Evolutionary conservation across 352 stramenopile species (phyloP), one percentile per base, ranked within the genome.

Genomic region (Pythium pectinolyticum): DNA sequence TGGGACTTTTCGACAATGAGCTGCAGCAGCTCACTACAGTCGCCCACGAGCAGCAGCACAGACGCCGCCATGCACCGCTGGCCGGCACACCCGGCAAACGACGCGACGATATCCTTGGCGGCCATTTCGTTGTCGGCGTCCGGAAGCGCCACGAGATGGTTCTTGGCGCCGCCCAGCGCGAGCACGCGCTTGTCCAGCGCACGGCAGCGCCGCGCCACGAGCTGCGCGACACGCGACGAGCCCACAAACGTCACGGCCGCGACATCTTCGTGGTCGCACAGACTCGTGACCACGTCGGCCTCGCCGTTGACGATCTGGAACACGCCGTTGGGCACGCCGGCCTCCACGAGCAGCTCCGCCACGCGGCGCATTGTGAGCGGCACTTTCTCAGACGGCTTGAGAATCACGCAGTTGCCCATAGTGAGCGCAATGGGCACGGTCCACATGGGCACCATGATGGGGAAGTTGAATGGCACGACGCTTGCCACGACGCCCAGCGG

Each of bases 371-470:
- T 98, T 0, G 96, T 98, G 27, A 98, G 46, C 7, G 97, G 97
- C 39, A 94, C 83, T 74, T 99, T 99, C 71, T 99, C 97, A 11
- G 86, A 98, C 2, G 97, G 97, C 75, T 99, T 99, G 43, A 99
- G 69, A 56, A 99, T 96, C 40, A 99, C 86, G 60, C 88, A 97
- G 77, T 99, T 99, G 32, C 96, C 97, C 57, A 97, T 88, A 0
- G 96, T 97, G 22, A 99, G 74, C 7, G 96, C 96, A 65, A 99
- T 99, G 7, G 97, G 97, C 19, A 98, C 75, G 0, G 96, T 99
- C 97, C 97, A 99, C 84, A 98, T 97, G 14, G 96, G 94, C 7
- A 99, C 94, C 90, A 99, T 99, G 66, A 98, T 94, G 9, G 97
- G 97, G 63, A 99, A 99, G 74, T 98, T 98, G 68, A 99, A 99